Evolutionary conservation across 2,329 filamentous ascomycete species (phyloP).

Genomic region (Calonectria pseudoturangicola): DNA sequence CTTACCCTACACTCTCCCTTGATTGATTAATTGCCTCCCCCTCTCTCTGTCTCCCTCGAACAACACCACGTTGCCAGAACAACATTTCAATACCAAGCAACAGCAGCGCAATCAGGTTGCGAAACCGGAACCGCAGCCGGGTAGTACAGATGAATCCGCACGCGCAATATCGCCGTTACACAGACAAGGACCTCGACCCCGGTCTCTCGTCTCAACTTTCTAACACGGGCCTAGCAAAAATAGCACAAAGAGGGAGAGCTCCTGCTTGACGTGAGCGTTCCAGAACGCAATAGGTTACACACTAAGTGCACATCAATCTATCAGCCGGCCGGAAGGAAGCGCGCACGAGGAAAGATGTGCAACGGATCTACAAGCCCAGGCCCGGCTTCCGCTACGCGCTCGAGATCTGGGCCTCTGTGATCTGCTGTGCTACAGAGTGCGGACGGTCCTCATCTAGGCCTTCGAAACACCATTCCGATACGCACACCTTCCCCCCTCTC

Average conservation of each 20-base stretch:
- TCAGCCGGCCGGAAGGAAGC: slow-evolving; percentile 10
- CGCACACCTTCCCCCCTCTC: not conserved
- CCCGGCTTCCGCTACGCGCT: not conserved
- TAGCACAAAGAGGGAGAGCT: not conserved
- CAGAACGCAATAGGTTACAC: slow-evolving; percentile 18
- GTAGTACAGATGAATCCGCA: slow-evolving; percentile 19
- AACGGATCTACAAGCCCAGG: slow-evolving; percentile 22
- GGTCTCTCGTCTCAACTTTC: slow-evolving; percentile 17
- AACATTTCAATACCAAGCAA: not conserved
- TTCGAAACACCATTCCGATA: slow-evolving; percentile 5
- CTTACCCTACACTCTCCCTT: slow-evolving; percentile 23
- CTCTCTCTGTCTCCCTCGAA: not conserved
- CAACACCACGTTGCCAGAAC: slow-evolving; percentile 8
- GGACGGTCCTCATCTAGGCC: not conserved
- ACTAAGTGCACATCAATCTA: slow-evolving; percentile 24
- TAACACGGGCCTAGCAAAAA: slow-evolving; percentile 17
- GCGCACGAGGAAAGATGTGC: slow-evolving; percentile 17
- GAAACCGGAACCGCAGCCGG: slow-evolving; percentile 10
- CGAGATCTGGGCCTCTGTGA: slow-evolving; percentile 13
- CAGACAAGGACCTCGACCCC: not conserved
- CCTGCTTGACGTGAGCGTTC: slow-evolving; percentile 20
- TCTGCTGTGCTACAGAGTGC: not conserved
- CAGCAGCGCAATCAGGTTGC: not conserved
- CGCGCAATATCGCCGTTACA: slow-evolving; percentile 14
- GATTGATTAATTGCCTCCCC: not conserved